Evolutionary conservation across 768 basidiomycete genomes (phyloP), one percentile per base, ranked within the genome.

Genomic region (Pulveroboletus sp.): DNA sequence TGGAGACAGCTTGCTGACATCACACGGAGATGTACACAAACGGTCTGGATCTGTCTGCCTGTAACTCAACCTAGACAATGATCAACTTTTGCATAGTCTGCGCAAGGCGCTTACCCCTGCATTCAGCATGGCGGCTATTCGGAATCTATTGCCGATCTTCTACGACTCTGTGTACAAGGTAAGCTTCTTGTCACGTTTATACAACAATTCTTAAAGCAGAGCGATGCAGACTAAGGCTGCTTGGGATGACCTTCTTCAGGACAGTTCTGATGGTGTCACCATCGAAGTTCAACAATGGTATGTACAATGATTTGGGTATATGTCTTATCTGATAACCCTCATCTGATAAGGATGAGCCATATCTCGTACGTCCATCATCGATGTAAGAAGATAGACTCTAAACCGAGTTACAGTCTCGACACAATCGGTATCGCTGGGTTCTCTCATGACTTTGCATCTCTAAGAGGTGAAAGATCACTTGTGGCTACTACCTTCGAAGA

Each of bases 211-310:
- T n/a, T 24, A 44, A 47, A 20, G n/a, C 7, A n/a, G 31, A 12
- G 34, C 17, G 19, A 17, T 19, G 4, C 31, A 71, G 68, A 57
- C 60, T 14, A 69, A 67, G 49, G 50, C 37, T 1, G 53, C 43
- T 17, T 72, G 69, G 70, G 66, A 69, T 19, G 51, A 54, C 21
- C 29, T 59, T 14, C 24, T 70, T 20, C 56, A 61, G 40, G 46
- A 57, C 23, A 51, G 14, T 13, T 51, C 59, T 9, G 69, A 60
- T 3, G 64, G 69, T 20, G 62, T 63, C 5, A 32, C 68, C 6
- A 74, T 80, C 24, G 75, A 80, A 40, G 74, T 79, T 16, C 75
- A 79, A 50, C 61, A 61, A 42, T 79, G 77, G 75, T 75, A 43
- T 7, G 66, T 49, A 36, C 5, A 5, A 23, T 35, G 21, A 35